A percentile compares a stretch with the other conserved stretches of the same genome.
Conservation (phyloP, 805 yeast genomes). For the Brettanomyces sp. region DNA sequence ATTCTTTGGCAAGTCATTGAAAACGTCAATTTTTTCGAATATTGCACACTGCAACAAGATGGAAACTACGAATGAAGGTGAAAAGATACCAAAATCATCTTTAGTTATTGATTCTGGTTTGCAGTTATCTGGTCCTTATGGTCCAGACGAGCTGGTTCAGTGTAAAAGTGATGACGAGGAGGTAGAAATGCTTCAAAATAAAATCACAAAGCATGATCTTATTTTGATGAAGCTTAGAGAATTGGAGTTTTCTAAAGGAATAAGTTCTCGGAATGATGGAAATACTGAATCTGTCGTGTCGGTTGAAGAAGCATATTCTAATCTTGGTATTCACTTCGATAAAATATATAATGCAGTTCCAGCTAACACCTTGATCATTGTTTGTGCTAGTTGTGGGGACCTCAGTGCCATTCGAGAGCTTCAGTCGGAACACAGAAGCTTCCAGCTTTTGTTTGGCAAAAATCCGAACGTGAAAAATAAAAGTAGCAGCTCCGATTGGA, state of each 20-base stretch:
- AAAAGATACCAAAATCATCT: slow-evolving; percentile 19
- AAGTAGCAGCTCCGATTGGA: slow-evolving; percentile 33
- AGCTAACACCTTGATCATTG: slow-evolving; percentile 45
- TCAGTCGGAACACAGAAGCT: not conserved
- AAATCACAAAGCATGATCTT: slow-evolving; percentile 35
- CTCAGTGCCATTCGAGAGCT: not conserved
- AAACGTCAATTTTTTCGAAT: slow-evolving; percentile 32
- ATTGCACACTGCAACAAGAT: slow-evolving; percentile 20
- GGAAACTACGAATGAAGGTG: slow-evolving; percentile 12
- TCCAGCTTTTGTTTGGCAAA: not conserved
- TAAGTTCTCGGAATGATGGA: slow-evolving; percentile 1
- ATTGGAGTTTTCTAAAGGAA: slow-evolving; percentile 36
- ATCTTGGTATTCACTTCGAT: slow-evolving; percentile 36
- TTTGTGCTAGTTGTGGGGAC: slow-evolving; percentile 40
- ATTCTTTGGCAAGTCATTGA: slow-evolving; percentile 46
- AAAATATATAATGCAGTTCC: slow-evolving; percentile 47
- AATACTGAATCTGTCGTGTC: slow-evolving; percentile 5
- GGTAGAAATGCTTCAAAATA: slow-evolving; percentile 29
- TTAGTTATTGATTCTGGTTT: slow-evolving; percentile 16
- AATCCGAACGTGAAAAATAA: slow-evolving; percentile 1
- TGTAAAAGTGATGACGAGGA: slow-evolving; percentile 55
- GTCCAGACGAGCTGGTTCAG: slow-evolving; percentile 27
- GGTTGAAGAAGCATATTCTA: slow-evolving; percentile 13
- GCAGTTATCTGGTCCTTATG: slow-evolving; percentile 7
- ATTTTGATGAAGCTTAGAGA: slow-evolving; percentile 50